Evolutionary conservation across 2,329 filamentous ascomycete genomes (phyloP), one percentile per base, ranked within the genome.

Genomic region (Didymella arachidicola): DNA sequence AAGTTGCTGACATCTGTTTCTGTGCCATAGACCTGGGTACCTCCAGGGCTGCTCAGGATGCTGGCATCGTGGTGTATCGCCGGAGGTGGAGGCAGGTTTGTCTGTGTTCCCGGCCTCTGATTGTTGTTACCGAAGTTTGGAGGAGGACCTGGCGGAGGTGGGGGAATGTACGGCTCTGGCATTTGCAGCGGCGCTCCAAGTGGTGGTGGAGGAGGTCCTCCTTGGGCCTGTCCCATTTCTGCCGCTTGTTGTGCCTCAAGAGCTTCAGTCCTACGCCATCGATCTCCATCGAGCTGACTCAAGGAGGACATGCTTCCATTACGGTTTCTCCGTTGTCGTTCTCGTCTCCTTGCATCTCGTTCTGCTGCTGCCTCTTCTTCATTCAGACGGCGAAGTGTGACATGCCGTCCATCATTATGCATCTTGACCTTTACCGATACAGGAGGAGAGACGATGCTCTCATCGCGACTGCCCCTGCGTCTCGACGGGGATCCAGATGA

Each of bases 341-440:
- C 83, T 60, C 79, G 76, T 46, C 82, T 79, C 60, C 83, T 78
- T 8, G 82, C 82, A 64, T 86, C 83, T 27, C 86, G 82, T 61
- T 84, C 84, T 7, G 84, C 85, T 10, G 84, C 84, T 14, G 85
- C 86, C 78, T 88, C 86, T 74, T 87, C 83, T 66, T 87, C 84
- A 11, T 84, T 86, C 26, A 89, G 76, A 12, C 86, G 79, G 27
- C 86, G 80, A 7, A 89, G 79, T 2, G 87, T 89, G 34, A 89
- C 85, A 66, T 87, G 84, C 7, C 85, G 81, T 25, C 86, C 86
- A 62, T 88, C 85, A 57, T 84, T 83, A 72, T 88, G 86, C 82
- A 88, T 86, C 69, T 87, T 87, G 41, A 89, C 82, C 71, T 88
- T 87, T 54, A 89, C 82, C 29, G 83, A 86, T 45, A 88, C 84